Percentiles rank a stretch among this genome's conserved stretches.
These are phyloP conservation scores for Rhodotorula sp. DNA, from an alignment of 1,284 basidiomycete species.

Conservation along the genomic window DNA sequence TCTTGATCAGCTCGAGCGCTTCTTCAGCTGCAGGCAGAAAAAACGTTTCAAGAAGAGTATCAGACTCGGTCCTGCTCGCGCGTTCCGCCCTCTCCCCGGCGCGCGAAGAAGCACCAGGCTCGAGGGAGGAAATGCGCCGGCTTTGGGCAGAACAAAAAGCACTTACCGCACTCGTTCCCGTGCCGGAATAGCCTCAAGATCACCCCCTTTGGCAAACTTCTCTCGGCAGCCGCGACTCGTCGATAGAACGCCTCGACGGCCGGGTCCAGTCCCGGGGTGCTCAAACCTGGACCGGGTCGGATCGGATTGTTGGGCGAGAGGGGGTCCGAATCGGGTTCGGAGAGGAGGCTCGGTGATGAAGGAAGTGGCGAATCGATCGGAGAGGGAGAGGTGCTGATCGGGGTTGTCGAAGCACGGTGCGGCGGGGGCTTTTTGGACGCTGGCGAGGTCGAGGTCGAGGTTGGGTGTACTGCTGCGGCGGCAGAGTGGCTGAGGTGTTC, in stretches of 20 bases:
- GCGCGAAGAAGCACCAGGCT: neutral
- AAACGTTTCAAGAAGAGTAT: neutral
- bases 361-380: slow-evolving; percentile 1
- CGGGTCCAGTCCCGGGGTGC: slow-evolving; percentile 13
- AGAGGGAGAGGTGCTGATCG: neutral
- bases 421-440: neutral
- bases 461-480: neutral
- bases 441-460: neutral
- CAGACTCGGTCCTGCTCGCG: neutral
- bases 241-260: slow-evolving; percentile 36
- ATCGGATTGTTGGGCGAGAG: slow-evolving; percentile 45
- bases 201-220: slow-evolving; percentile 27
- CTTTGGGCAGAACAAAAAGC: neutral
- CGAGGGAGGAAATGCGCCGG: no score
- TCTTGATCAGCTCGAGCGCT: slow-evolving; percentile 10
- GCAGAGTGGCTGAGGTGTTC: neutral
- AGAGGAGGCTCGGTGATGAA: neutral
- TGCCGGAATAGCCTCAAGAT: slow-evolving; percentile 39
- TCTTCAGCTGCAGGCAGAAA: slow-evolving; percentile 1
- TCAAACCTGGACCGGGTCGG: slow-evolving; percentile 17
- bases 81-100: no score
- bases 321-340: slow-evolving; percentile 31
- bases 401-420: neutral
- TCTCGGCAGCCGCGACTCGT: slow-evolving; percentile 32
- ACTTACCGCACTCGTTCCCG: slow-evolving; percentile 34